Evolutionary conservation across 1,284 basidiomycete genomes (phyloP).

Genomic region (Kwoniella shivajii): DNA sequence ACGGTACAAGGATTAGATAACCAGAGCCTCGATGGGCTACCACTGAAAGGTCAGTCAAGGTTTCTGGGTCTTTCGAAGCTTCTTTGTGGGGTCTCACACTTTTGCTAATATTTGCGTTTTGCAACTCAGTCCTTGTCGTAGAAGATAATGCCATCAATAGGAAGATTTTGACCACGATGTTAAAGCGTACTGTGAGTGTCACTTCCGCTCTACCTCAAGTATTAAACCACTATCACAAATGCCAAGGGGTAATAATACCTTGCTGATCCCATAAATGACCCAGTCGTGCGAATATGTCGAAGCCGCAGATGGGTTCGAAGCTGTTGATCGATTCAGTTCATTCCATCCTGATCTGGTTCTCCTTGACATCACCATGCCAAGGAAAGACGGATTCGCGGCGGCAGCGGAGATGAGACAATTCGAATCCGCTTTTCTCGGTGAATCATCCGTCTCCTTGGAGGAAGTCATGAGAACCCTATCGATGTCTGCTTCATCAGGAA

Average conservation of each 20-base stretch:
- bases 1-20: background rate
- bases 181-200: conserved; percentile 28
- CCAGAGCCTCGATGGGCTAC: background rate
- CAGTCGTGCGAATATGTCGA: conserved; percentile 34
- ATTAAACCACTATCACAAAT: no score
- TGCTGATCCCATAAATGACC: background rate
- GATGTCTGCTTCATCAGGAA: no score
- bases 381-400: conserved; percentile 50
- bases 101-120: background rate
- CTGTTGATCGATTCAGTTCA: conserved; percentile 41
- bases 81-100: background rate
- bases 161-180: conserved; percentile 49
- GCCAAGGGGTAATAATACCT: background rate
- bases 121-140: conserved; percentile 30
- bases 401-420: conserved; percentile 42
- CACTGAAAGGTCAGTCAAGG: conserved; percentile 10
- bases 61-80: no score
- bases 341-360: conserved; percentile 41
- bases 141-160: conserved; percentile 53
- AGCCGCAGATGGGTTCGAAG: conserved; percentile 48
- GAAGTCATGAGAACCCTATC: conserved; percentile 4
- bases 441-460: conserved; percentile 2
- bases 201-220: no score
- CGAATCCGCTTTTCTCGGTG: conserved; percentile 24
- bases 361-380: conserved; percentile 54